These are phyloP conservation scores for Pseudogymnoascus sp. DNA, from an alignment of 2,329 filamentous ascomycete genomes.

Conservation along the genomic window DNA sequence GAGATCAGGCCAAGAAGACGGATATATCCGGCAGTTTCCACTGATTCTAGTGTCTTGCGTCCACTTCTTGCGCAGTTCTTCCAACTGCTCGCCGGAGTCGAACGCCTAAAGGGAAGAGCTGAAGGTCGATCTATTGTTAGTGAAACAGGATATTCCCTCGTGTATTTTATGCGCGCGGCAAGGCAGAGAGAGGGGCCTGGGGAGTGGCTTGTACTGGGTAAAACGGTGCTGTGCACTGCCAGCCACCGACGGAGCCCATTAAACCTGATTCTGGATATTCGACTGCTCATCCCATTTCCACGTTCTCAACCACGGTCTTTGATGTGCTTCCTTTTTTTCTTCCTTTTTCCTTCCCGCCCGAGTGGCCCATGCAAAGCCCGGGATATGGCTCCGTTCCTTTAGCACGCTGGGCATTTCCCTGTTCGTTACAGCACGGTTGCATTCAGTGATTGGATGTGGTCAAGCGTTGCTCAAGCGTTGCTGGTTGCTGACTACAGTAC, in stretches of 20 bases:
- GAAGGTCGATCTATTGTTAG: constrained; percentile 1
- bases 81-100: neutral
- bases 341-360: neutral
- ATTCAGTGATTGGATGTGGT: neutral
- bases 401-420: neutral
- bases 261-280: neutral
- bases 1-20: neutral
- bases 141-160: constrained; percentile 2
- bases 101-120: neutral
- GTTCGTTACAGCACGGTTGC: constrained; percentile 1
- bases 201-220: neutral
- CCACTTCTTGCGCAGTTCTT: neutral
- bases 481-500: neutral
- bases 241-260: neutral
- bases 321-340: neutral
- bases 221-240: neutral
- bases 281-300: neutral
- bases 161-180: constrained; percentile 8
- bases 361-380: neutral
- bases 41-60: neutral
- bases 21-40: neutral
- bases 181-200: neutral
- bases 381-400: neutral
- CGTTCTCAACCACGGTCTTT: neutral
- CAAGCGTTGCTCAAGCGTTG: neutral